Conservation (phyloP, 495 filamentous ascomycete genomes). For the Aspergillus hancockii region DNA sequence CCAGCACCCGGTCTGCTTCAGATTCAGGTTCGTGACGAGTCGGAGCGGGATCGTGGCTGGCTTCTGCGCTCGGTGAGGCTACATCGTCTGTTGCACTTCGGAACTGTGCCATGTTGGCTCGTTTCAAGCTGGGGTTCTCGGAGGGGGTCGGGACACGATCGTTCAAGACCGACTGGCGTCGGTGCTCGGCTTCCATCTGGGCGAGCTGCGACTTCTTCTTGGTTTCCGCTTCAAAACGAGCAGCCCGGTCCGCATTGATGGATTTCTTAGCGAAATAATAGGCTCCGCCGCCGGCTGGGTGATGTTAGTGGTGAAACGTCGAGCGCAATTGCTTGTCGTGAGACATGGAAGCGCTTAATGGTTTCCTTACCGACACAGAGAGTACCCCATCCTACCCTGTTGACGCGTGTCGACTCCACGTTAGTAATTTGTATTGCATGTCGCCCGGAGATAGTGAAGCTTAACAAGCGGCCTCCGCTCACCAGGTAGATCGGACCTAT, state of each 20-base stretch:
- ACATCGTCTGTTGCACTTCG: conserved; percentile 54
- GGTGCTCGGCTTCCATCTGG: conserved; percentile 57
- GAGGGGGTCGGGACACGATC: conserved; percentile 22
- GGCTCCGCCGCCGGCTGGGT: conserved; percentile 78
- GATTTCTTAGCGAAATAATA: conserved; percentile 96
- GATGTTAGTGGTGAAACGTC: not conserved
- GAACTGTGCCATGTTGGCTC: conserved; percentile 37
- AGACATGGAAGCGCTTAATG: not conserved
- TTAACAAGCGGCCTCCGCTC: conserved; percentile 19
- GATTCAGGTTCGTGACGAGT: conserved; percentile 79
- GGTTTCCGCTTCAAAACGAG: conserved; percentile 66
- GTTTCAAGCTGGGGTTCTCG: conserved; percentile 33
- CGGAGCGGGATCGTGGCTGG: conserved; percentile 79
- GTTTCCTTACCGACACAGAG: conserved; percentile 69
- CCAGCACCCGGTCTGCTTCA: conserved; percentile 64
- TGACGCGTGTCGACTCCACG: conserved; percentile 9
- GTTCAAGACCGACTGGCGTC: conserved; percentile 28
- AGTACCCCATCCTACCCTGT: conserved; percentile 82
- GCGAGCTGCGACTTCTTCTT: conserved; percentile 62
- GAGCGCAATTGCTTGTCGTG: not conserved
- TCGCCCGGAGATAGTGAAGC: not conserved
- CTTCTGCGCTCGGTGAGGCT: conserved; percentile 77
- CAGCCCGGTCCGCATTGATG: conserved; percentile 83
- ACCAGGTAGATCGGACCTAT: conserved; percentile 58
- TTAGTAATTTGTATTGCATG: conserved; percentile 25